Base-by-base conservation (phyloP, 1,284 basidiomycete species). In the Meira nashicola region DNA sequence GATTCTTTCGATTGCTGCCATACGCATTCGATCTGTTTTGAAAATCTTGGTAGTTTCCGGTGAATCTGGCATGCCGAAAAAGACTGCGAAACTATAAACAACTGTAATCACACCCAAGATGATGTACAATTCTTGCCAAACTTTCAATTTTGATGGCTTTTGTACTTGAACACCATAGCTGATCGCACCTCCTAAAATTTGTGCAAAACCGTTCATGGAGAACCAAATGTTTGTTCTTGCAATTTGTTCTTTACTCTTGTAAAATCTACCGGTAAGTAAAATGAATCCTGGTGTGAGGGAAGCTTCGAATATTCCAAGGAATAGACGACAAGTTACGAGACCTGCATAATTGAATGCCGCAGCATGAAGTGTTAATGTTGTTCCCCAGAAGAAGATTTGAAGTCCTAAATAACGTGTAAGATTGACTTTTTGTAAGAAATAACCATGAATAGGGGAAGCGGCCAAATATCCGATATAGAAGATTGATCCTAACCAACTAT, bases 1-100 rank as follows among this genome's bases (percentile, higher is more conserved):
- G 9, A 85, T 83, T n/a, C 84, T 80, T 68, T 84, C 82, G 21
- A 83, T 81, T 51, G 85, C 82, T 17, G 84, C 80, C n/a, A 82
- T 64, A 37, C 82, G 79, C 65, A 85, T 83, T 59, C 83, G 81
- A 21, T 79, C 73, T 28, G 80, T 80, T 33, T 33, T 33, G 64
- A 81, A 83, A 52, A 66, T 65, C 0, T 59, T 51, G 10, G 66
- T 64, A 4, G 62, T 67, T 1, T 64, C 69, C 0, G 73, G 73
- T 5, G 62, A 63, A 17, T 62, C 59, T 1, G 74, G 72, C 58
- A 75, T 59, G 53, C 73, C 60, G 14, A 62, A 60, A 25, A 67
- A 25, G 19, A 66, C 59, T 1, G 72, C 43, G 25, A 76, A 1
- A 2, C 69, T 66, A 28, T 72, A 68, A 10, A 58, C 21, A 8